These are phyloP conservation scores for Coelastrella sp. DNA, from an alignment of 139 green algal species.

Conservation along the genomic window DNA sequence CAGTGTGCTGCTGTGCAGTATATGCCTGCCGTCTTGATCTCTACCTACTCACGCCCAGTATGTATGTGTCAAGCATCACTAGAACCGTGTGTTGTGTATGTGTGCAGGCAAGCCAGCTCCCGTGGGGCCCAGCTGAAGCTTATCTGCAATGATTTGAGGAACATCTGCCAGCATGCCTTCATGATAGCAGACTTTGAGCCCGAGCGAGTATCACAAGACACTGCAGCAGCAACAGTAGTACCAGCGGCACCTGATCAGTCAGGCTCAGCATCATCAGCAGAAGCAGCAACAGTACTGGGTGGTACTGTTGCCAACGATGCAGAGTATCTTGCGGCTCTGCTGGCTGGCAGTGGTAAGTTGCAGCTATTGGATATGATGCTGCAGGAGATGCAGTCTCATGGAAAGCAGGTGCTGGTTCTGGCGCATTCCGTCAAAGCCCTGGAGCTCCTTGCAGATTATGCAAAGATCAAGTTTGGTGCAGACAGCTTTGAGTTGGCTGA, in stretches of 20 bases:
- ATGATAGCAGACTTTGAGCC: slow-evolving; percentile 65
- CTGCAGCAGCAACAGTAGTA: slow-evolving; percentile 12
- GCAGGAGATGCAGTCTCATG: slow-evolving; percentile 44
- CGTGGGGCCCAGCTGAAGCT: slow-evolving; percentile 60
- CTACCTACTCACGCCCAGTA: background rate
- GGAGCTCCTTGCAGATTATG: slow-evolving; percentile 67
- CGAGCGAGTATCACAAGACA: background rate
- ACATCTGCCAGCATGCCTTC: slow-evolving; percentile 67
- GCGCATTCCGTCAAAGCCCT: slow-evolving; percentile 68
- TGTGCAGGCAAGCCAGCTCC: slow-evolving; percentile 47
- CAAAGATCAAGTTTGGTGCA: slow-evolving; percentile 51
- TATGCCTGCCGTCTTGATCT: background rate
- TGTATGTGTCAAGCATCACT: no score
- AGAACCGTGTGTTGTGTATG: no score
- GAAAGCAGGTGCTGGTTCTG: slow-evolving; percentile 70
- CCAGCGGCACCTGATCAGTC: no score
- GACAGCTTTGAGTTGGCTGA: slow-evolving; percentile 63
- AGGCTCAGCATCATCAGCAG: no score
- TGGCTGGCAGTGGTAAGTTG: slow-evolving; percentile 73
- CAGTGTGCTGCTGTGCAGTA: background rate
- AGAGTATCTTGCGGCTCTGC: slow-evolving; percentile 27
- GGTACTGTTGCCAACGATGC: slow-evolving; percentile 57
- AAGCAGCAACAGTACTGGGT: slow-evolving; percentile 46
- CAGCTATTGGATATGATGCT: slow-evolving; percentile 75
- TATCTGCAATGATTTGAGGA: slow-evolving; percentile 70